Base-by-base conservation (phyloP, 257 asterid genomes). In the Hygrophila difformis region DNA sequence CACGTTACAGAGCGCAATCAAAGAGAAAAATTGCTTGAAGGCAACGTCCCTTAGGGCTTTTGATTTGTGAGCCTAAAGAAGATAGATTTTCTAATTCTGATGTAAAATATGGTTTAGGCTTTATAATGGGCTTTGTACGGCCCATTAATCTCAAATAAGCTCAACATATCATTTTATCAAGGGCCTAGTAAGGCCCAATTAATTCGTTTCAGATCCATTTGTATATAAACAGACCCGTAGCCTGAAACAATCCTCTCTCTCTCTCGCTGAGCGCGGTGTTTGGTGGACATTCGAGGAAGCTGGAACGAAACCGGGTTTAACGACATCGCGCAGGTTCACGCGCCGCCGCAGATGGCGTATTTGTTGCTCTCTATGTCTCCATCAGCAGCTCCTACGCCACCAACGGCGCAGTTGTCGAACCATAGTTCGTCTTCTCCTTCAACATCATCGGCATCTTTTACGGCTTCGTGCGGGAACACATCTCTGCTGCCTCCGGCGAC, bases 281-380 rank as follows among this genome's bases (percentile, higher is more conserved):
- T 51, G 51, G 45, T 12, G 39, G 49, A 12, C 18, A 24, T 18
- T 37, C 26, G 52, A 8, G 8, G 39, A 15, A 38, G n/a, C n/a
- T n/a, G n/a, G n/a, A n/a, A n/a, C n/a, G 40, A 21, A 18, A 10
- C 44, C 35, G 40, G 20, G 46, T 23, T 1, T 40, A 47, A 13
- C 36, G 47, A 41, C 52, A 16, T 8, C 31, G 45, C 37, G 51
- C 35, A 33, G 21, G 4, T 49, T 23, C 63, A 56, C 67, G 64
- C 69, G 66, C 69, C 67, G 59, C 73, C 64, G 50, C 38, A 11
- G 40, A 82, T 78, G 94, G 77, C 79, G 64, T 51, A 61, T 26
- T 51, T 60, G 18, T 64, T 78, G 15, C 22, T 70, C 18, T 57
- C 77, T 16, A 46, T 63, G 53, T 51, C 70, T 37, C 45, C 64